Evolutionary conservation across 202 grass and related monocot genomes (phyloP).

Genomic region (Hordeum pubiflorum): DNA sequence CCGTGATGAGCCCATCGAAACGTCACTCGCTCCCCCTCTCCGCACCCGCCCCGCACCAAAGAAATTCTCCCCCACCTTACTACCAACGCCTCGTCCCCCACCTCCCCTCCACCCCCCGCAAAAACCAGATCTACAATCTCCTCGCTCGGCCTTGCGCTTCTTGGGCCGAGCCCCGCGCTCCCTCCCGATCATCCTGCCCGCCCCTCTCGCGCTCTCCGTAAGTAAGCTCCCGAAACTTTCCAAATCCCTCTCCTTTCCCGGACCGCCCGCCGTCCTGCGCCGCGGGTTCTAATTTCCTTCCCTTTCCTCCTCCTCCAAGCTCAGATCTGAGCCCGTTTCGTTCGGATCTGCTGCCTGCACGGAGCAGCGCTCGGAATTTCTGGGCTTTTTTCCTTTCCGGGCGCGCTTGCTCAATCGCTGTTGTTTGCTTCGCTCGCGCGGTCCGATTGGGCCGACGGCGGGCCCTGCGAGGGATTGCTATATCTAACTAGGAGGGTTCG

Average conservation of each 20-base stretch:
- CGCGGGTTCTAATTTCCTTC: background rate
- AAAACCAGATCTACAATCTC: constrained; percentile 13
- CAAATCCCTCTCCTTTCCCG: background rate
- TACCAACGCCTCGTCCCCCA: background rate
- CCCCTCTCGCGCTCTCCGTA: background rate
- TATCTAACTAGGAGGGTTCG: background rate
- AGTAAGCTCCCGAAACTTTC: background rate
- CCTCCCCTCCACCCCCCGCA: background rate
- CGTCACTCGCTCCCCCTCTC: background rate
- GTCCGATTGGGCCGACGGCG: constrained; percentile 10
- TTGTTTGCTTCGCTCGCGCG: background rate
- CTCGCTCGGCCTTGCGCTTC: constrained; percentile 26
- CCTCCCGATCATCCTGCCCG: background rate
- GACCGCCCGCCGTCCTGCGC: background rate
- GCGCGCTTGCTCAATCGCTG: background rate
- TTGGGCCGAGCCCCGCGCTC: constrained; percentile 34
- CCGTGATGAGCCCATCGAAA: constrained; percentile 19
- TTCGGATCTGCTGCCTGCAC: background rate
- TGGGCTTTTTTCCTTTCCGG: background rate
- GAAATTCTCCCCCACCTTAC: background rate
- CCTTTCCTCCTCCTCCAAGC: background rate
- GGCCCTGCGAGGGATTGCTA: background rate
- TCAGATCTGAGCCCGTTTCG: constrained; percentile 3
- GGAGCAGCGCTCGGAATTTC: background rate
- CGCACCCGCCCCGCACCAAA: background rate